These are phyloP conservation scores for Suillus subluteus DNA, from an alignment of 768 basidiomycete genomes.

Conservation along the genomic window DNA sequence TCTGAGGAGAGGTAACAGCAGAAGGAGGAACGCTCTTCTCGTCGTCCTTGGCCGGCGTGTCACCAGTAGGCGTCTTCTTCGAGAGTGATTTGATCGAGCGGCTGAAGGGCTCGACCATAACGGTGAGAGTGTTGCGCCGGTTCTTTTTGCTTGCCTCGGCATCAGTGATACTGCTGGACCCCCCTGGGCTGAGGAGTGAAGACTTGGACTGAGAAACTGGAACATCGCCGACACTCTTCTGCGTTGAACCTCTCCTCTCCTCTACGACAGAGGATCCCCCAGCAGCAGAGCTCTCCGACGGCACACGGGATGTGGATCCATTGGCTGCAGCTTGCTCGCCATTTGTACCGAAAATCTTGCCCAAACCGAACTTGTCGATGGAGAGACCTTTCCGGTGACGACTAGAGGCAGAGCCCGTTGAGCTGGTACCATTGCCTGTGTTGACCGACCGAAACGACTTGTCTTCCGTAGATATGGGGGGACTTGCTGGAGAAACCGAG, in stretches of 20 bases:
- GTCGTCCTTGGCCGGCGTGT: slow-evolving; percentile 47
- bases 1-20: slow-evolving; percentile 34
- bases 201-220: slow-evolving; percentile 34
- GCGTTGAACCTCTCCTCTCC: slow-evolving; percentile 20
- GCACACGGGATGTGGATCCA: slow-evolving; percentile 42
- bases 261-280: slow-evolving; percentile 24
- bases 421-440: slow-evolving; percentile 26
- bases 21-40: slow-evolving; percentile 38
- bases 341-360: slow-evolving; percentile 67
- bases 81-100: slow-evolving; percentile 44
- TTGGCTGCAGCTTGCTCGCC: slow-evolving; percentile 37
- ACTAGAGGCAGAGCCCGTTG: slow-evolving; percentile 45
- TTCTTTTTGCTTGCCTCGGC: slow-evolving; percentile 53
- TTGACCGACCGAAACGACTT: slow-evolving; percentile 33
- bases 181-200: slow-evolving; percentile 41
- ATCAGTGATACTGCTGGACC: slow-evolving; percentile 22
- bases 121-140: slow-evolving; percentile 81
- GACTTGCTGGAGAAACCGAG: slow-evolving; percentile 46
- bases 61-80: slow-evolving; percentile 37
- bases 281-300: slow-evolving; percentile 43
- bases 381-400: slow-evolving; percentile 73
- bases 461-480: slow-evolving; percentile 39
- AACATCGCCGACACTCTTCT: slow-evolving; percentile 22
- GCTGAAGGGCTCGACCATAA: slow-evolving; percentile 82
- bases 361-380: slow-evolving; percentile 78